Base-by-base conservation (phyloP, 176 grass and related monocot genomes). In the Oryza punctata region DNA sequence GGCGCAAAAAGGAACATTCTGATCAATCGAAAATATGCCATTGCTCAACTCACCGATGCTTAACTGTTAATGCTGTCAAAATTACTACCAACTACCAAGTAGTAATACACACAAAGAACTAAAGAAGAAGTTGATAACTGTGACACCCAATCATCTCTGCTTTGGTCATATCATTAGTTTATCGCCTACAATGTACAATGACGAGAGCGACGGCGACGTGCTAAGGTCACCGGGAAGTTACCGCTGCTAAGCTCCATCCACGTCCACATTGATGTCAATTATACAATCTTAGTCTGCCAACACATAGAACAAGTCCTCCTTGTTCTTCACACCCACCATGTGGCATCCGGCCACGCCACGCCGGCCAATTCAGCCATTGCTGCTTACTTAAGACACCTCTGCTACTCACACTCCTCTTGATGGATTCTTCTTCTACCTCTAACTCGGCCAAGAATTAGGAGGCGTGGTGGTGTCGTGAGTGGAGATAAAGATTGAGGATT, bases 321-420 rank as follows among this genome's bases (percentile, higher is more conserved):
- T 87, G 84, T 89, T 94, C 84, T 94, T 91, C 19, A 87, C 92
- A 89, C 92, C 89, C 67, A 79, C 70, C 92, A 85, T 87, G 87
- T 94, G 89, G 89, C 92, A 67, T 75, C 50, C 86, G 32, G 79
- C 67, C 85, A 46, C 80, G 46, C 78, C 78, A 83, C 81, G 87
- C 89, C 89, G 87, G 89, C 92, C 73, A 47, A 38, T 38, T 38
- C 37, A 78, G 33, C 83, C 67, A 14, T 44, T 23, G 13, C 13
- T 15, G 18, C 7, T 7, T 70, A 69, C 72, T 67, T 88, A 85
- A 88, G 76, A 18, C 25, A 4, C 37, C 78, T 64, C 12, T 72
- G 60, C 46, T 72, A 40, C 49, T 46, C 38, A 43, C 66, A 86
- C 70, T 89, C 79, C 66, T 70, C 54, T 86, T 83, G 66, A 88